Evolutionary conservation across 768 basidiomycete genomes (phyloP), one percentile per base, ranked within the genome.

Genomic region (Gymnopilus junonius): DNA sequence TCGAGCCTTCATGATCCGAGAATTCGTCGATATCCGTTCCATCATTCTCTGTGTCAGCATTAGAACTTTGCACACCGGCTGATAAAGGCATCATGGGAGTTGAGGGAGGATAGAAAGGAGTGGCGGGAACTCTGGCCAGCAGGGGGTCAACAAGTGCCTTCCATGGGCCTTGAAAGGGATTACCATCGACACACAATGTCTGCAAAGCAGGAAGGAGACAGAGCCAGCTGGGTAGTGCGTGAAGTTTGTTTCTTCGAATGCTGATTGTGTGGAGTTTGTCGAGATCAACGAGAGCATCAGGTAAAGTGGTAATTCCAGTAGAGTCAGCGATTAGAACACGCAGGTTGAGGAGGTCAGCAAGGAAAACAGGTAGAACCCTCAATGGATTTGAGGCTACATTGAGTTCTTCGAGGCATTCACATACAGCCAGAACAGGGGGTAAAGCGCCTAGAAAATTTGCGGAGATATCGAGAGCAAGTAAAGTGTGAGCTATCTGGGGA

Each of bases 111-210:
- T 87, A 90, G 32, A 81, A 74, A 23, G 89, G 89, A 1, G 85
- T 84, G 70, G 82, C 75, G 25, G 88, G 85, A 23, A 79, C 73
- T 71, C 87, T 87, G 56, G 88, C 82, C 8, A 95, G 80, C 51
- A 98, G 80, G 0, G 95, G 94, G 61, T 91, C 92, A 25, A 97
- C 88, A 57, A 99, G 81, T 32, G 92, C 89, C 71, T 90, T 88
- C 94, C 95, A 97, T 1, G 94, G 93, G 8, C 92, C 93, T 69
- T 93, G 92, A 77, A 99, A 98, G 8, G 96, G 95, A 74, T 99
- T 99, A 17, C 89, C 91, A 65, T 99, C 97, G n/a, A 99, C 87
- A 67, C 90, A 91, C 3, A 99, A 79, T 1, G 89, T 91, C 74
- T 97, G 94, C 50, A 99, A 80, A 31, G 84, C 83, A 20, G 88